Evolutionary conservation across 1,284 basidiomycete genomes (phyloP).

Genomic region (Apiotrichum domesticum): DNA sequence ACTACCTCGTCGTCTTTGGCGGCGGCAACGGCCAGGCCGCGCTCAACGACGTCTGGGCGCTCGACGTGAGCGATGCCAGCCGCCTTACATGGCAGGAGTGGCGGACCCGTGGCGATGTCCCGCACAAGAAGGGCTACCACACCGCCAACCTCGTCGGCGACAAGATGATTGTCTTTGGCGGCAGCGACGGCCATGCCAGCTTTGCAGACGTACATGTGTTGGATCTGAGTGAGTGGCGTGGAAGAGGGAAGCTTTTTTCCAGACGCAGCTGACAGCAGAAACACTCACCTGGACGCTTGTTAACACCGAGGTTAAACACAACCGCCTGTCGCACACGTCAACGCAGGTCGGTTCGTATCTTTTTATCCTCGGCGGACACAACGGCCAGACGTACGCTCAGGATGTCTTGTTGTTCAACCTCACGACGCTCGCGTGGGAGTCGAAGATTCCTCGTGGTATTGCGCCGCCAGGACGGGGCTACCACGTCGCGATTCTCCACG

Average conservation of each 20-base stretch:
- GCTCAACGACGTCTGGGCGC: constrained; percentile 81
- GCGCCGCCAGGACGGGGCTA: constrained; percentile 70
- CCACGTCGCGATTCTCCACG: constrained; percentile 64
- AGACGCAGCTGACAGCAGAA: constrained; percentile 49
- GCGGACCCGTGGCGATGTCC: constrained; percentile 40
- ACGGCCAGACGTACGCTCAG: constrained; percentile 67
- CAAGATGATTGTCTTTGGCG: constrained; percentile 51
- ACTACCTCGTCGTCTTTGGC: constrained; percentile 78
- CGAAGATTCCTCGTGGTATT: constrained; percentile 58
- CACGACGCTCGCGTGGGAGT: constrained; percentile 55
- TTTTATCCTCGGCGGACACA: constrained; percentile 83
- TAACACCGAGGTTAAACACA: constrained; percentile 55
- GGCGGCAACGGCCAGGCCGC: constrained; percentile 85
- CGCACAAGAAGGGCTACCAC: constrained; percentile 74
- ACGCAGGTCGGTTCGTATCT: constrained; percentile 91
- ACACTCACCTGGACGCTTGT: constrained; percentile 65
- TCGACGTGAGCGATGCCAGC: constrained; percentile 54
- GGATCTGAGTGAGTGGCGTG: constrained; percentile 61
- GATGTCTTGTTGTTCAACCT: constrained; percentile 82
- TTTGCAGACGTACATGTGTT: constrained; percentile 84
- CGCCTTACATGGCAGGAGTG: constrained; percentile 53
- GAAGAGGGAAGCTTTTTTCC: too few species aligned
- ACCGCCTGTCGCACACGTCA: constrained; percentile 75
- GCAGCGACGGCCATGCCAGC: constrained; percentile 53
- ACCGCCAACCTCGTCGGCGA: constrained; percentile 79